These are phyloP conservation scores for Clarireedia sp. DNA, from an alignment of 2,329 filamentous ascomycete species.

Conservation along the genomic window DNA sequence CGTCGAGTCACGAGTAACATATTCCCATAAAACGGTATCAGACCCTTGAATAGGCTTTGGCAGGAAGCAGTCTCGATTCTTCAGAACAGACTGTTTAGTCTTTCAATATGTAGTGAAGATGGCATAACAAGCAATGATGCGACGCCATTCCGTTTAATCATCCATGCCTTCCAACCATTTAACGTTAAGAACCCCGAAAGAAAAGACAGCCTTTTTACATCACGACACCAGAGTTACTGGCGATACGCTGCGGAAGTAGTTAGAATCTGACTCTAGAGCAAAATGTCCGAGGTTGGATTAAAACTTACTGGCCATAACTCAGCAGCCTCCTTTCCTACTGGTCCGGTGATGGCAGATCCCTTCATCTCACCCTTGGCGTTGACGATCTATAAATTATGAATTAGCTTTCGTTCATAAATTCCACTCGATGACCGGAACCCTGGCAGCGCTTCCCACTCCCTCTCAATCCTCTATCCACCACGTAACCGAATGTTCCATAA, in stretches of 20 bases:
- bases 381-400: slow-evolving; percentile 63
- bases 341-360: slow-evolving; percentile 97
- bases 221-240: slow-evolving; percentile 99
- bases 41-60: background rate
- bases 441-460: background rate
- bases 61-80: slow-evolving; percentile 10
- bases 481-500: background rate
- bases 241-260: slow-evolving; percentile 70
- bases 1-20: background rate
- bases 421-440: background rate
- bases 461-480: background rate
- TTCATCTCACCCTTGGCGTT: slow-evolving; percentile 99
- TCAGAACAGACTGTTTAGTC: slow-evolving; percentile 7
- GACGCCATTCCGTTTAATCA: slow-evolving; percentile 9
- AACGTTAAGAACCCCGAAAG: slow-evolving; percentile 22
- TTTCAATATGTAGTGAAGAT: slow-evolving; percentile 8
- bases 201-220: slow-evolving; percentile 62
- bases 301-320: slow-evolving; percentile 93
- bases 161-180: slow-evolving; percentile 10
- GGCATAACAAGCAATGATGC: slow-evolving; percentile 7
- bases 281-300: background rate
- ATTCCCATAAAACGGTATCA: background rate
- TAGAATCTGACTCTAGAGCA: slow-evolving; percentile 30
- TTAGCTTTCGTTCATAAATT: slow-evolving; percentile 31
- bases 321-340: slow-evolving; percentile 98